Evolutionary conservation across 2,329 filamentous ascomycete species (phyloP).

Genomic region (Beauveria medogensis): DNA sequence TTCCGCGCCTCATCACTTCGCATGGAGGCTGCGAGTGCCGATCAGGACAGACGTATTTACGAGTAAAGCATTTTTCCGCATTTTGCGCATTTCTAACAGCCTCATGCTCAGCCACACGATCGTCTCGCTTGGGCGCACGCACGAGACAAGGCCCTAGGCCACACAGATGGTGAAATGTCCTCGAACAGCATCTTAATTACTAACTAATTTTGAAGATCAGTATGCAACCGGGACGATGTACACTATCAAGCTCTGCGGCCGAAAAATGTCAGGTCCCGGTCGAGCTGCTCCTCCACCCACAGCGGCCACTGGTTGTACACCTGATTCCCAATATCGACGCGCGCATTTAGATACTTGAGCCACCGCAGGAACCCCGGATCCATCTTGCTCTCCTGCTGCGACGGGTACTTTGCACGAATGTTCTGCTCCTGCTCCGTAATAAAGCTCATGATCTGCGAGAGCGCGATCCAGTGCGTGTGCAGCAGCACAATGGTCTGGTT

Average conservation of each 20-base stretch:
- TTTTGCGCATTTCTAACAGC: neutral
- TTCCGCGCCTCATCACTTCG: neutral
- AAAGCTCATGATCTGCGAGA: conserved; percentile 46
- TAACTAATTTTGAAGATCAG: neutral
- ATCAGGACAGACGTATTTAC: neutral
- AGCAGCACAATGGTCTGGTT: conserved; percentile 41
- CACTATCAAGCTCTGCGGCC: conserved; percentile 17
- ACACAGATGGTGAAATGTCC: neutral
- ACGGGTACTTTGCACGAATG: conserved; percentile 22
- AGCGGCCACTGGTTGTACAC: conserved; percentile 44
- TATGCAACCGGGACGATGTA: no score
- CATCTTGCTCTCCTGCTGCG: conserved; percentile 17
- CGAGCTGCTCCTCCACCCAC: conserved; percentile 46
- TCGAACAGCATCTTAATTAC: neutral
- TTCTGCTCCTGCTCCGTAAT: conserved; percentile 36
- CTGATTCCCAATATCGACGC: conserved; percentile 36
- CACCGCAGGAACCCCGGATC: conserved; percentile 40
- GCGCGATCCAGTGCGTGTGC: conserved; percentile 45
- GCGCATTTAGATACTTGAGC: conserved; percentile 42
- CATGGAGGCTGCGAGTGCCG: neutral
- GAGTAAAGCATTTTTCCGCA: neutral
- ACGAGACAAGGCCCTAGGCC: neutral
- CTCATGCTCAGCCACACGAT: neutral
- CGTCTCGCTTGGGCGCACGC: neutral
- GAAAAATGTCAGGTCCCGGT: conserved; percentile 37